Base-by-base conservation (phyloP, 225 moss, liverwort and hornwort genomes). In the Neckera pumila region DNA sequence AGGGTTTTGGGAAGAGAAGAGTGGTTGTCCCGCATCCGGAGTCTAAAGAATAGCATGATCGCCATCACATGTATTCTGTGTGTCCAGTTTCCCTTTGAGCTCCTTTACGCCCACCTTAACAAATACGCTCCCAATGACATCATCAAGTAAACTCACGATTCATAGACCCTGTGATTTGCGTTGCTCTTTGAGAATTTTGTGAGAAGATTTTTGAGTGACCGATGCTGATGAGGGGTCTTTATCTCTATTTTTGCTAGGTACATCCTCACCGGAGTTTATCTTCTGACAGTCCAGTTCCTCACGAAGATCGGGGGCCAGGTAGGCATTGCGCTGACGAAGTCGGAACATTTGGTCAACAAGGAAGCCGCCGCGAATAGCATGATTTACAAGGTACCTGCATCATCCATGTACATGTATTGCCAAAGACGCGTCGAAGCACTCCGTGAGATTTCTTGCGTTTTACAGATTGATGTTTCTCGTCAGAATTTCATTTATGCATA, bases 1-100 rank as follows among this genome's bases (percentile, higher is more conserved):
- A 91, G 89, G 91, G 73, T 92, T 60, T 43, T 95, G 88, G 91
- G 93, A 67, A 85, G 86, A 79, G 91, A 92, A 53, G 95, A 95
- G 40, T 95, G 95, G 95, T 65, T 95, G 49, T 75, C 89, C 42
- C 95, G 92, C 54, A 80, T 95, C 70, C 91, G 88, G 56, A 90
- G 86, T 42, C 23, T 92, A 17, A 93, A 92, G 63, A 95, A 93
- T 77, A 94, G 91, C 88, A 78, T 92, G 84, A 92, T 95, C 82
- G 90, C 88, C 9, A 80, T 95, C 36, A 89, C 90, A 14, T 91
- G 91, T 60, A 95, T 95, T 83, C 79, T 95, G 49, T 95, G 95
- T 88, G 90, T 95, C 38, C 95, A 95, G 86, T 79, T 95, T 25
- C 95, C 95, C 14, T 91, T 95, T 69, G 85, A 89, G 79, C 89